Base-by-base conservation (phyloP, 1,139 yeast species). In the Geotrichum bryndzae region DNA sequence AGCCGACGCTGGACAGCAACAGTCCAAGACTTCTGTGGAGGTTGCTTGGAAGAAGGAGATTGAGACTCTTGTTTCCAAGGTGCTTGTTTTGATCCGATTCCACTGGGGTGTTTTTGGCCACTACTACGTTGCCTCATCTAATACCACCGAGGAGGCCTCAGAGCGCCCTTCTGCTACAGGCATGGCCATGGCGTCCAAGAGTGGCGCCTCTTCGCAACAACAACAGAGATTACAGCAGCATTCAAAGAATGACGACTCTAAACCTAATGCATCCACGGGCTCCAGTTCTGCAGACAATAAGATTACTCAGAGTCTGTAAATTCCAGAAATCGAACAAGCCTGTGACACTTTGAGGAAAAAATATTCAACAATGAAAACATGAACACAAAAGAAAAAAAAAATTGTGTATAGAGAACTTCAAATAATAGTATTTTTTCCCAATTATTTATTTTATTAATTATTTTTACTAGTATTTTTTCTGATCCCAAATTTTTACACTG, bases 71-170 rank as follows among this genome's bases (percentile, higher is more conserved):
- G 61, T 83, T 38, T 77, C 77, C 61, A 77, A 87, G 67, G 77
- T 86, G 62, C 77, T 84, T 46, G 83, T 86, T 18, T 76, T 87
- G 66, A 82, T 82, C 57, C 84, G 84, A 63, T 87, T 87, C 76
- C 91, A 87, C 73, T 85, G 89, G 87, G 83, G 79, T 65, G 91
- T 87, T n/a, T 86, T 86, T 74, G 87, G 86, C 59, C 68, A 70
- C 63, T 70, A 67, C 63, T 72, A 72, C 58, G 66, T 69, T 41
- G 64, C 72, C 13, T 22, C 57, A 2, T 41, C 51, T 5, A 53
- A 27, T 38, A 46, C 56, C 25, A 22, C 56, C 15, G 53, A 51
- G 33, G 33, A 27, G 31, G 48, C 50, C 6, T 41, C 48, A 53
- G 25, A 35, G 11, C 18, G 50, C 22, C n/a, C 51, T 5, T 22